Conservation (phyloP, 2,329 filamentous ascomycete species). For the Cladorrhinum sp. region DNA sequence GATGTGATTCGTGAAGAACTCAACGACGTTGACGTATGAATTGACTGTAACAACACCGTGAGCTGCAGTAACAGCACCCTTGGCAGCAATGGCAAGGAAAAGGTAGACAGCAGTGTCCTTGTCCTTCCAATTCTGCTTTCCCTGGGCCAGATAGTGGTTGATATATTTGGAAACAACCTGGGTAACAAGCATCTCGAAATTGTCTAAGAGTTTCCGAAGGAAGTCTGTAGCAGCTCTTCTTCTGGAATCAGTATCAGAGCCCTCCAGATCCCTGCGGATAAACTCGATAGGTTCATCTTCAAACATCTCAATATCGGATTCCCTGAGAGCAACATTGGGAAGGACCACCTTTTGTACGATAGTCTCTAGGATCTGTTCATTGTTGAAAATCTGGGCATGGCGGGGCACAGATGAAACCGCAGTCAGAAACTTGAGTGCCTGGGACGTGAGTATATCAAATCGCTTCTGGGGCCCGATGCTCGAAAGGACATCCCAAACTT, state of each 20-base stretch:
- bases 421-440: conserved; percentile 89
- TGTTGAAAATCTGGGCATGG: conserved; percentile 84
- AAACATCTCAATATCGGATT: conserved; percentile 92
- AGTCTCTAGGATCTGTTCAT: conserved; percentile 72
- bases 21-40: conserved; percentile 79
- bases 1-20: conserved; percentile 92
- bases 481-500: conserved; percentile 87
- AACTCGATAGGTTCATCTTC: conserved; percentile 99
- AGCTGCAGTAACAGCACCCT: conserved; percentile 79
- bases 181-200: conserved; percentile 82
- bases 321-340: conserved; percentile 85
- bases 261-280: conserved; percentile 90
- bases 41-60: conserved; percentile 93
- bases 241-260: conserved; percentile 91
- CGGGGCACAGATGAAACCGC: conserved; percentile 75
- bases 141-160: conserved; percentile 77
- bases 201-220: conserved; percentile 80
- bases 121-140: conserved; percentile 85
- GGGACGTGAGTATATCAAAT: conserved; percentile 92
- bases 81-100: conserved; percentile 90
- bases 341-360: conserved; percentile 95
- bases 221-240: conserved; percentile 93
- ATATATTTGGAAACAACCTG: conserved; percentile 85
- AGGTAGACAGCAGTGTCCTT: conserved; percentile 99
- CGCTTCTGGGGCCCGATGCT: conserved; percentile 83